A percentile compares a stretch with the other conserved stretches of the same genome.
These are phyloP conservation scores for Schizophyllum amplum DNA, from an alignment of 1,284 basidiomycete species.

Conservation along the genomic window DNA sequence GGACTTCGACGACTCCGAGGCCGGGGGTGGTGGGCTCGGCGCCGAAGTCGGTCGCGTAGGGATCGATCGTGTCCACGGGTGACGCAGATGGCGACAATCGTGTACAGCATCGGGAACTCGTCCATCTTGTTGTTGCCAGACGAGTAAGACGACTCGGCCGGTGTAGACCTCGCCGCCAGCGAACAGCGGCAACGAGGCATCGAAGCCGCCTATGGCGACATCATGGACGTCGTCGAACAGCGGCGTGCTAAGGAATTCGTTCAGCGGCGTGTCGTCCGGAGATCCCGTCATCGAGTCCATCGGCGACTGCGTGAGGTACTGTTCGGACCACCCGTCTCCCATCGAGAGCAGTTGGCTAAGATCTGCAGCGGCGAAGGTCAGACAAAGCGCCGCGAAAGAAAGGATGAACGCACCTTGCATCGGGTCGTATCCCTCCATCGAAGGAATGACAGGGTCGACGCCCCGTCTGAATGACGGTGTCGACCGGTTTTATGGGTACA, in stretches of 20 bases:
- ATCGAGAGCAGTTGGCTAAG: conserved; percentile 9
- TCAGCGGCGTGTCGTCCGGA: conserved; percentile 13
- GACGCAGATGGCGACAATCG: background rate
- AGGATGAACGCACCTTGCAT: conserved; percentile 2
- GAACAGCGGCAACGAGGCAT: background rate
- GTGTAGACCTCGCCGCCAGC: background rate
- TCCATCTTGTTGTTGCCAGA: background rate
- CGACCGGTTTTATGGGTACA: background rate
- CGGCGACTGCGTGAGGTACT: conserved; percentile 8
- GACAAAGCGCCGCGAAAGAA: conserved; percentile 5
- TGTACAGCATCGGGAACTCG: background rate
- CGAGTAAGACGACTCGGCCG: background rate
- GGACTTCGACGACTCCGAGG: background rate
- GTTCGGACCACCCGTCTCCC: conserved; percentile 5
- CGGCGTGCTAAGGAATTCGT: conserved; percentile 13
- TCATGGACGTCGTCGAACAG: conserved; percentile 1
- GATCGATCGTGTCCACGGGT: background rate
- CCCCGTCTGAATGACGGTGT: background rate
- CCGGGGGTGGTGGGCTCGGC: background rate
- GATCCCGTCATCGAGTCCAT: conserved; percentile 8
- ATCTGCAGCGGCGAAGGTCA: background rate
- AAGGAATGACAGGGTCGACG: background rate
- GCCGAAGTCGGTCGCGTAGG: background rate
- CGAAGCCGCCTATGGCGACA: background rate
- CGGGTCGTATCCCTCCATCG: conserved; percentile 2